phyloP scores from a whole-genome alignment of 1,139 yeast genomes.

The Candida gigantensis region DNA sequence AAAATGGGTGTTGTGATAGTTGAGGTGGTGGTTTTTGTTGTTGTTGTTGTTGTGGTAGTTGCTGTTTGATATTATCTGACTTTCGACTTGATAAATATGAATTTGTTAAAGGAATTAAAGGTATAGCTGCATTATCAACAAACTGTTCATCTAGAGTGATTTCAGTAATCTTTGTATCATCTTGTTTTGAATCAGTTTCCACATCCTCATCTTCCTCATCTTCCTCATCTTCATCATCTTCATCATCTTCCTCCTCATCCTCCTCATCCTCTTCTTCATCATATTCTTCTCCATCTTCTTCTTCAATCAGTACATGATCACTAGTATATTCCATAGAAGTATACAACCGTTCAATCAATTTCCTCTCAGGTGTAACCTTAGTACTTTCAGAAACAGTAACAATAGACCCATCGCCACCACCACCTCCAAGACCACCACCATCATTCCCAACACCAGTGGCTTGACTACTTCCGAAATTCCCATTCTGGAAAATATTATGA shows the following conservation, averaged over 20 bases:
- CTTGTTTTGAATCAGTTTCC: not conserved
- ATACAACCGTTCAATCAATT: conserved; percentile 1
- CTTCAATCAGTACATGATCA: conserved; percentile 8
- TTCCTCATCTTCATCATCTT: not conserved
- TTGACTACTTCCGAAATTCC: not conserved
- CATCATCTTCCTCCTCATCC: conserved; percentile 3
- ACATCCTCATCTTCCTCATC: conserved; percentile 1
- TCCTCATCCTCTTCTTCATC: not conserved
- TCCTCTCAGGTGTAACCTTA: not conserved
- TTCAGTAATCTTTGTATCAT: not conserved
- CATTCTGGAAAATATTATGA: not conserved
- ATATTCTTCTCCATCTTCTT: not conserved
- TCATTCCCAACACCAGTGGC: conserved; percentile 3
- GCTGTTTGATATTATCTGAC: too few relatives aligned
- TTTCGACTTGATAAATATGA: too few relatives aligned
- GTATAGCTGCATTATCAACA: too few relatives aligned
- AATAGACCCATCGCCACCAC: not conserved
- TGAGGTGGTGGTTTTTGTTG: not conserved
- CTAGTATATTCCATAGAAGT: conserved; percentile 3
- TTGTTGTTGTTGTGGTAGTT: not conserved
- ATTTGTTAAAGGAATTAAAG: too few relatives aligned
- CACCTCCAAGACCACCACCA: too few relatives aligned
- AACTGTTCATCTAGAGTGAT: not conserved
- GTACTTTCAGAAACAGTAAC: conserved; percentile 3
- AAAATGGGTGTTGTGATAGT: not conserved